A percentile compares a stretch with the other conserved stretches of the same genome.
phyloP scores from a whole-genome alignment of 441 rosid species.

The Kokia cookei region DNA sequence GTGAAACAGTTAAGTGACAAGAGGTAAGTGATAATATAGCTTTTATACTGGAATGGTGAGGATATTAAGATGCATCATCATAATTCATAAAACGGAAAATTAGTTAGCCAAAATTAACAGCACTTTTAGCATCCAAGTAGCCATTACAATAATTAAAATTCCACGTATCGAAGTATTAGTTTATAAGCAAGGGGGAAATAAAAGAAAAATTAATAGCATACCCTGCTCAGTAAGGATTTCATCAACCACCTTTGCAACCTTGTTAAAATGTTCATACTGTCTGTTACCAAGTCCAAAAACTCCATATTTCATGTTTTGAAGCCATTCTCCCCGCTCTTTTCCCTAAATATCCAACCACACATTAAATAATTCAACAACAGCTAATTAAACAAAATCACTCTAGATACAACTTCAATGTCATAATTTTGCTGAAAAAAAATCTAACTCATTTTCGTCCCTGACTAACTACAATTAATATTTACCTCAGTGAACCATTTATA shows the following conservation, averaged over 20 bases:
- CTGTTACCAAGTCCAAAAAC: slow-evolving; percentile 97
- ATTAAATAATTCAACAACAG: not conserved
- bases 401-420: not conserved
- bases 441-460: not conserved
- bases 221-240: slow-evolving; percentile 70
- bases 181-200: not conserved
- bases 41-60: not conserved
- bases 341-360: slow-evolving; percentile 35
- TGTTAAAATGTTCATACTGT: slow-evolving; percentile 96
- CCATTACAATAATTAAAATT: not conserved
- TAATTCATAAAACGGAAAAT: not conserved
- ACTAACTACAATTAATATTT: slow-evolving; percentile 6
- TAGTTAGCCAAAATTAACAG: not conserved
- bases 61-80: not conserved
- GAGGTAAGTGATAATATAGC: not conserved
- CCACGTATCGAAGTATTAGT: not conserved
- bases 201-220: slow-evolving; percentile 23
- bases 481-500: slow-evolving; percentile 98
- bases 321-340: slow-evolving; percentile 72
- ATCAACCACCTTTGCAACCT: slow-evolving; percentile 89
- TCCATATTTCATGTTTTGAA: slow-evolving; percentile 63
- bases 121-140: not conserved
- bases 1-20: not conserved
- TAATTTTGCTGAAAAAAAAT: not conserved
- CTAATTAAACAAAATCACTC: not conserved